Percentiles rank a stretch among this genome's conserved stretches.
Conservation (phyloP, 73 alveolate genomes). For the Tetrahymena borealis region DNA sequence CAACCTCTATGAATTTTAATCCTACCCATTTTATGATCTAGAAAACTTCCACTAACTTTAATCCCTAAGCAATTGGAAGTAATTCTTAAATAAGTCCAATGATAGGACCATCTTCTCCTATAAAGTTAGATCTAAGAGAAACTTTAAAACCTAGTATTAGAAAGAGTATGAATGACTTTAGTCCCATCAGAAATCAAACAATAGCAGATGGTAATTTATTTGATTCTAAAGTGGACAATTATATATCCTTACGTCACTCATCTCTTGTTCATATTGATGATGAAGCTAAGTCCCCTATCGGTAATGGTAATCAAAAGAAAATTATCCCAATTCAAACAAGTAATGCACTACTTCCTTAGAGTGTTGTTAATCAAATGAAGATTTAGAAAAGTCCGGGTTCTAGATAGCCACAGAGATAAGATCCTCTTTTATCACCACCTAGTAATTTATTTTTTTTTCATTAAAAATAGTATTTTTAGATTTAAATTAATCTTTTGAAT, state of each 20-base stretch:
- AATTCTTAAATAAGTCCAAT: no score
- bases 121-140: not conserved
- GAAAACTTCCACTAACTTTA: not conserved
- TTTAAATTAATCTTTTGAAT: no score
- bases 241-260: not conserved
- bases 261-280: not conserved
- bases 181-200: not conserved
- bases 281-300: not conserved
- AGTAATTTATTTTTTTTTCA: not conserved
- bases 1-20: not conserved
- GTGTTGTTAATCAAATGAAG: not conserved
- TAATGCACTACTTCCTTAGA: not conserved
- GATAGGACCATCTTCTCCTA: no score
- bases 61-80: no score
- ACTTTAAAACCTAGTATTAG: not conserved
- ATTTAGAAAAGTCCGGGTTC: not conserved
- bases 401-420: not conserved
- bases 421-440: not conserved
- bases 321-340: not conserved
- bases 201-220: not conserved
- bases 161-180: not conserved
- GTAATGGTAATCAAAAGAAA: not conserved
- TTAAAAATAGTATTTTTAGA: no score
- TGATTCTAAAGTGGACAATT: not conserved
- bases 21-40: not conserved